phyloP scores from a whole-genome alignment of 805 yeast genomes.

The Candida insectalens region DNA sequence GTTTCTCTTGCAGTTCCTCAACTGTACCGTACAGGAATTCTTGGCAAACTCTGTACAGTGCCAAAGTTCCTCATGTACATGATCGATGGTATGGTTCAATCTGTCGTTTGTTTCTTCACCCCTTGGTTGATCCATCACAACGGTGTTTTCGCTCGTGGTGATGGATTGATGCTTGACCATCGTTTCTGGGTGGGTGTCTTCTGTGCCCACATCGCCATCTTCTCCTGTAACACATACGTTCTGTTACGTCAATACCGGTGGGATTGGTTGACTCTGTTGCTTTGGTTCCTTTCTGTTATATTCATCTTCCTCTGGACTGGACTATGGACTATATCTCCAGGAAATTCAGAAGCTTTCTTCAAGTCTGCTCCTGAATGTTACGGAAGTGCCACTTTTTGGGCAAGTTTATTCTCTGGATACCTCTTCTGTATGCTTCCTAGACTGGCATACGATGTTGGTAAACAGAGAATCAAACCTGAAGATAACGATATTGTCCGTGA shows the following conservation, averaged over 20 bases:
- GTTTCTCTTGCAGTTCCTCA: constrained; percentile 63
- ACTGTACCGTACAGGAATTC: constrained; percentile 57
- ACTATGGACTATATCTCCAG: constrained; percentile 49
- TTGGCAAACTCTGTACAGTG: constrained; percentile 54
- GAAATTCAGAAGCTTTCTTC: constrained; percentile 46
- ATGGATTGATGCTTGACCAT: constrained; percentile 52
- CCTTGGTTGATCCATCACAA: constrained; percentile 47
- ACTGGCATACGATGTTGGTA: constrained; percentile 38
- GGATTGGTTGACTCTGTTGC: constrained; percentile 60
- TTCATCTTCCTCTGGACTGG: constrained; percentile 71
- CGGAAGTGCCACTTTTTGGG: constrained; percentile 61
- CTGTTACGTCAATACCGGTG: constrained; percentile 62
- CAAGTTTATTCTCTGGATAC: constrained; percentile 45
- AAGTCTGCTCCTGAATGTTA: constrained; percentile 53
- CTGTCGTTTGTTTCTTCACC: constrained; percentile 58
- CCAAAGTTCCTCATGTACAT: constrained; percentile 51
- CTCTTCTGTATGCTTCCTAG: constrained; percentile 53
- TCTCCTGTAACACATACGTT: constrained; percentile 58
- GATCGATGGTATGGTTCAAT: constrained; percentile 64
- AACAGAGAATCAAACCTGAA: constrained; percentile 44
- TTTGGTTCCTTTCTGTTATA: constrained; percentile 44
- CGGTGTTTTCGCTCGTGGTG: constrained; percentile 30
- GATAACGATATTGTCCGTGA: constrained; percentile 71
- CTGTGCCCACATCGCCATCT: constrained; percentile 49
- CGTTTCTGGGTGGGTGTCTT: constrained; percentile 65